Base-by-base conservation (phyloP, 768 basidiomycete species). In the Tricholoma flavovirens region DNA sequence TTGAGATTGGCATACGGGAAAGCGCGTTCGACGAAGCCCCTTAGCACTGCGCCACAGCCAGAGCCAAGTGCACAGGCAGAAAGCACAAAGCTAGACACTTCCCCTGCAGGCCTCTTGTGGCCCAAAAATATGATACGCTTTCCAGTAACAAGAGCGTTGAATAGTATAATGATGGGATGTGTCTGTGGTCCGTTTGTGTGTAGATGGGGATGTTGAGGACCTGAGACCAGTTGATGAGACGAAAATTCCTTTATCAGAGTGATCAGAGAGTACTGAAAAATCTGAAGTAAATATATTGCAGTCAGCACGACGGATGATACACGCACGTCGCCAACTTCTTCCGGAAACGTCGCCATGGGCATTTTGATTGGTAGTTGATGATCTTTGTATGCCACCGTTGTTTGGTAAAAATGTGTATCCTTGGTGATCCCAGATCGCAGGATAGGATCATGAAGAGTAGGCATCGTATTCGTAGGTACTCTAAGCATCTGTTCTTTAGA, bases 121-220 rank as follows among this genome's bases (percentile, higher is more conserved):
- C 95, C 94, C 54, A 98, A 74, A 73, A 98, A 98, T 60, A 98
- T 87, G 60, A 98, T 90, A n/a, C 95, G 87, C 64, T 98, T 97
- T 52, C 90, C 88, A 0, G 96, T 97, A 5, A 98, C 78, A 57
- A 99, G 81, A 3, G 95, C 97, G 69, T 99, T 99, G 77, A 96
- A 94, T 2, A 99, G 80, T 45, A 99, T 79, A 56, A 97, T 95
- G 64, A 99, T 86, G 2, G 97, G 94, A 64, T 94, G 95, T 0
- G 97, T 99, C 59, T 82, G 78, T 15, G 83, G 78, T 55, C 97
- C 97, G 62, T 86, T 92, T 0, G 94, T 94, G 70, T 98, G 95
- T 17, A 99, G 76, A 69, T 98, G 93, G 0, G 97, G 90, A 63
- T 98, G 94, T 51, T 83, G 72, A 1, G 92, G 88, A 30, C 90